These are phyloP conservation scores for Lodderomyces orthopsilosis DNA, from an alignment of 1,139 yeast genomes.

Conservation along the genomic window DNA sequence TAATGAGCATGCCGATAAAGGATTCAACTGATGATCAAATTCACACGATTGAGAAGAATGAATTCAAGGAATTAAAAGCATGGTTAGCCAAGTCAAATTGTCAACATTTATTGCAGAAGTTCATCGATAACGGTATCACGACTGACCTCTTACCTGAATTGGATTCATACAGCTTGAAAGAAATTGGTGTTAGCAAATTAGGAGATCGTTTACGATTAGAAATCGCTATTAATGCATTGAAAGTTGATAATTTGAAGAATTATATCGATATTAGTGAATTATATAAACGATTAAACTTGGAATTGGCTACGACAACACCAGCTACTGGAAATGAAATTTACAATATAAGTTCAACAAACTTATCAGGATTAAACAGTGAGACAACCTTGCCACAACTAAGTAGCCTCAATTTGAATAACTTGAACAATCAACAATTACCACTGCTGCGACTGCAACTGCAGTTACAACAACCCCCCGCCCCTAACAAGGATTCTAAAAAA, in stretches of 20 bases:
- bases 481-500: conserved; percentile 36
- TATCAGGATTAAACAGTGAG: conserved; percentile 15
- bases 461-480: conserved; percentile 1
- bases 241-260: conserved; percentile 35
- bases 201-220: conserved; percentile 79
- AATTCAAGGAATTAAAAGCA: conserved; percentile 26
- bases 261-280: conserved; percentile 32
- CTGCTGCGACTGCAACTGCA: conserved; percentile 1
- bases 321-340: neutral
- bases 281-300: conserved; percentile 11
- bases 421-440: conserved; percentile 2
- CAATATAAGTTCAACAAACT: neutral
- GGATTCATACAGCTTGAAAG: conserved; percentile 67
- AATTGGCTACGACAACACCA: neutral
- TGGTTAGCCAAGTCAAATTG: conserved; percentile 40
- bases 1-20: neutral
- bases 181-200: conserved; percentile 69
- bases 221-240: conserved; percentile 47
- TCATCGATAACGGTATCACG: conserved; percentile 53
- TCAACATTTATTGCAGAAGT: conserved; percentile 34
- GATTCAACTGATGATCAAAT: neutral
- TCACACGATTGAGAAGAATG: conserved; percentile 5
- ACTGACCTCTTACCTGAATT: conserved; percentile 59
- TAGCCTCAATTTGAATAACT: conserved; percentile 3
- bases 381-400: conserved; percentile 15